phyloP scores from a whole-genome alignment of 2,329 filamentous ascomycete genomes.

The Arthrocladium fulminans region DNA sequence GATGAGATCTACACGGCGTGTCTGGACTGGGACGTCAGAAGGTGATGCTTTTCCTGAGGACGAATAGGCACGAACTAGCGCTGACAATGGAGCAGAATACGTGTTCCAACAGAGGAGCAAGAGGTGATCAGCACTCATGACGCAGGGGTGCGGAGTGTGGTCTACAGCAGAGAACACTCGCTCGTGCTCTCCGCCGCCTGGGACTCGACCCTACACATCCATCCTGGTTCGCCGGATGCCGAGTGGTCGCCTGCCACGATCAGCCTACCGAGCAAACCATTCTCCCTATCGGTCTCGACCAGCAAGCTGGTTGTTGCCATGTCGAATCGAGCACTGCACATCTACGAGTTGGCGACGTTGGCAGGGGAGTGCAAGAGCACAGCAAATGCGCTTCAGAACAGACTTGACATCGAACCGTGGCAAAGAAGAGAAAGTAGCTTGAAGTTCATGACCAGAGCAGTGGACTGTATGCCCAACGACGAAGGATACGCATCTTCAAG shows the following conservation, averaged over 20 bases:
- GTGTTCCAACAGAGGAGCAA: slow-evolving; percentile 63
- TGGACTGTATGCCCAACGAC: slow-evolving; percentile 94
- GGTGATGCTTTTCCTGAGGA: slow-evolving; percentile 40
- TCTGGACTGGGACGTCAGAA: slow-evolving; percentile 76
- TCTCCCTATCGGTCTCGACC: slow-evolving; percentile 67
- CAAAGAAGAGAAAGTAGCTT: slow-evolving; percentile 88
- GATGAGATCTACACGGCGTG: slow-evolving; percentile 78
- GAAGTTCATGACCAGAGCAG: slow-evolving; percentile 89
- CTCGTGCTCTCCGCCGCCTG: slow-evolving; percentile 85
- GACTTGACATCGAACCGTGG: slow-evolving; percentile 63
- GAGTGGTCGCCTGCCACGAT: slow-evolving; percentile 52
- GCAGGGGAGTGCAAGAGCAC: slow-evolving; percentile 44
- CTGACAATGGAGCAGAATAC: slow-evolving; percentile 43
- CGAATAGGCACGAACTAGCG: not conserved
- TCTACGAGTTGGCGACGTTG: slow-evolving; percentile 76
- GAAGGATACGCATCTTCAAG: slow-evolving; percentile 84
- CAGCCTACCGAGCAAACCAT: slow-evolving; percentile 73
- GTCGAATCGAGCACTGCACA: slow-evolving; percentile 85
- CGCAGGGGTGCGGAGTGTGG: slow-evolving; percentile 71
- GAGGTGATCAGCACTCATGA: slow-evolving; percentile 69
- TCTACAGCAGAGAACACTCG: slow-evolving; percentile 66
- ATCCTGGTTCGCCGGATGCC: slow-evolving; percentile 48
- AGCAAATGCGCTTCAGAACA: slow-evolving; percentile 33
- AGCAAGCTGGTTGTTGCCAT: slow-evolving; percentile 92
- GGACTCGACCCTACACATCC: slow-evolving; percentile 84